Evolutionary conservation across 2,329 filamentous ascomycete species (phyloP), one percentile per base, ranked within the genome.

Genomic region (Samsoniella hepiali): DNA sequence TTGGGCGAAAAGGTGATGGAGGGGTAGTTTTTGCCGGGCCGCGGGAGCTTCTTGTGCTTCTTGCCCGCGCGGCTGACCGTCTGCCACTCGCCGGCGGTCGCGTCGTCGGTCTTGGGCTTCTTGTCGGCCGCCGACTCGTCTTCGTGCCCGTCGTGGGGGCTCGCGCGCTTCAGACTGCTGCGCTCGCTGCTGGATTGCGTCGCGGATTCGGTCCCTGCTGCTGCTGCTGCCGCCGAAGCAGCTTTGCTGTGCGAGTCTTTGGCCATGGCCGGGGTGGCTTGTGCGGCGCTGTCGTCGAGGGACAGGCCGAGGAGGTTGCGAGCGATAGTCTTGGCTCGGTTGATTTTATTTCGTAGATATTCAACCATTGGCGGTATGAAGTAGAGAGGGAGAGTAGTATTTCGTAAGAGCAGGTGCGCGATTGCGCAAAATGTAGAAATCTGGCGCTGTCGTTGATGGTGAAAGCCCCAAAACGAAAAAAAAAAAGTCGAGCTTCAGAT

Each of bases 1-100:
- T 80, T 83, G 67, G 79, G 73, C 22, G 84, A 84, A 68, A 88
- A 87, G 27, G 76, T 76, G 66, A 89, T 84, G 45, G 80, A 76
- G 47, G 86, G 86, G 72, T 89, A 89, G 68, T 83, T 84, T 64
- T 77, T 80, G 44, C 82, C 77, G 42, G 80, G 75, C 51, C 81
- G 82, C 2, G 86, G 86, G 2, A 84, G 73, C 75, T 88, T 89
- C 74, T 88, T 88, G 7, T 77, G 72, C 71, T 86, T 87, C 75
- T 87, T 88, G 44, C 74, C 77, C 22, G 81, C 77, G 29, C 80
- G 80, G 27, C 81, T 79, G 65, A 87, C 81, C 22, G 80, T 82
- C 70, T 85, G 78, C 85, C 85, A 88, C 51, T 79, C 82, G 64
- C 66, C 69, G 38, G 75, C 72, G 22, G 74, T 75, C 22, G 70